Evolutionary conservation across 805 yeast species (phyloP), one percentile per base, ranked within the genome.

Genomic region (Pichia cephalocereana): DNA sequence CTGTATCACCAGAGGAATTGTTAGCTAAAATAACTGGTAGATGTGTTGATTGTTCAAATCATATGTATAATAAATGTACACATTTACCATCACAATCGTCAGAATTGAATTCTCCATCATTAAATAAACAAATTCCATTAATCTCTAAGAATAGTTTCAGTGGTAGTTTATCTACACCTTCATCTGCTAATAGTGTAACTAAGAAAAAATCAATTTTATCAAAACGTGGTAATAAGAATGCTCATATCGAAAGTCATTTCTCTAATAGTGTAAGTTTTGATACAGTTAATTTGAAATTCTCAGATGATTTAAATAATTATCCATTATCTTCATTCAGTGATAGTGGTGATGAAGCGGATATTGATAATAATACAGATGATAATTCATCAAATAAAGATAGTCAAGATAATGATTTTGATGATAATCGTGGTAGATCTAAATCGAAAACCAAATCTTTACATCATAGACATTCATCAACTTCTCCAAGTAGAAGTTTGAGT

Each of bases 201-300:
- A 46, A 48, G 18, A 30, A 41, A 8, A 51, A 54, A 19, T 51
- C 57, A 2, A 53, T 51, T 30, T 42, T 54, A 19, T 28, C 47
- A 6, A 53, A 43, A 26, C 47, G 27, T 26, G 48, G 39, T 2
- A 39, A 38, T 17, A 40, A 45, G 8, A 38, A 42, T 9, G n/a
- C 47, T 15, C 15, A n/a, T 6, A 23, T 45, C 12, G 46, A 46
- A 40, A 32, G 47, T 18, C 50, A 46, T 31, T 52, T 52, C 42
- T 18, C 48, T 2, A 52, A 52, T 36, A 50, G 53, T 30, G 80
- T 78, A 2, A 72, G 79, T 2, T 78, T 77, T 55, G 82, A 78
- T 59, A 76, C 82, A 17, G 73, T 78, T 18, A 70, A 76, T 63
- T 70, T 61, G 2, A 60, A 60, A 18, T 53, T 54, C 43, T 49